Conservation (phyloP, 441 rosid species). For the Erysimum cheiri region DNA sequence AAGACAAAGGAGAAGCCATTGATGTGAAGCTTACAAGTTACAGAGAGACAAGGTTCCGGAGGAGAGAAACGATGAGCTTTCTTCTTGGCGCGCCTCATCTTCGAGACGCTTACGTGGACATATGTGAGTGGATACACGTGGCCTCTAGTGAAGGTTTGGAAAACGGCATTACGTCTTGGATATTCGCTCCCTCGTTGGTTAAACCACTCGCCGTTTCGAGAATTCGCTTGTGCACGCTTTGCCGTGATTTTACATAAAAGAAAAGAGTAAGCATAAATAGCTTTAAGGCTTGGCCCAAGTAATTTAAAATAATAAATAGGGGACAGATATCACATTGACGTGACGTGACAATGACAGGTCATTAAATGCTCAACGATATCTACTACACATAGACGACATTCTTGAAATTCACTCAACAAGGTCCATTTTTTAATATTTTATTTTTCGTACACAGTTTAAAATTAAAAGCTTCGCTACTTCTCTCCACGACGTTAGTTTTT, state of each 20-base stretch:
- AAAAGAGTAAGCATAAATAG: not conserved
- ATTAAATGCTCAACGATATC: slow-evolving; percentile 37
- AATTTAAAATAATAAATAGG: slow-evolving; percentile 25
- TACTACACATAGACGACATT: slow-evolving; percentile 27
- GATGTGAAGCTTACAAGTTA: slow-evolving; percentile 39
- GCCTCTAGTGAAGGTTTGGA: accelerated
- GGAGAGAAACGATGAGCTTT: slow-evolving; percentile 13
- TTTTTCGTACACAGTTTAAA: not conserved
- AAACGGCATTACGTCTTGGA: not conserved
- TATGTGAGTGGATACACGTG: slow-evolving; percentile 23
- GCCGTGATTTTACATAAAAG: not conserved
- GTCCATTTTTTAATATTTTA: not conserved
- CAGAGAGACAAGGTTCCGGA: slow-evolving; percentile 32
- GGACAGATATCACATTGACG: slow-evolving; percentile 33
- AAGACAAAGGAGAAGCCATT: slow-evolving; percentile 63
- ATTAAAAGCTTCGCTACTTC: not conserved
- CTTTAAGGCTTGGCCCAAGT: slow-evolving; percentile 34
- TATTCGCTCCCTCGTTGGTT: not conserved
- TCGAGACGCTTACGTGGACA: slow-evolving; percentile 46
- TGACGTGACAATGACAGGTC: slow-evolving; percentile 21
- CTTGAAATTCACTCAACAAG: slow-evolving; percentile 37
- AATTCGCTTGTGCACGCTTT: slow-evolving; percentile 7
- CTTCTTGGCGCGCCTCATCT: slow-evolving; percentile 58
- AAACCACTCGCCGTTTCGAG: slow-evolving; percentile 12
- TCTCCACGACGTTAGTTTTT: not conserved